phyloP scores from a whole-genome alignment of 2,329 filamentous ascomycete species.

The Talaromyces sp. region DNA sequence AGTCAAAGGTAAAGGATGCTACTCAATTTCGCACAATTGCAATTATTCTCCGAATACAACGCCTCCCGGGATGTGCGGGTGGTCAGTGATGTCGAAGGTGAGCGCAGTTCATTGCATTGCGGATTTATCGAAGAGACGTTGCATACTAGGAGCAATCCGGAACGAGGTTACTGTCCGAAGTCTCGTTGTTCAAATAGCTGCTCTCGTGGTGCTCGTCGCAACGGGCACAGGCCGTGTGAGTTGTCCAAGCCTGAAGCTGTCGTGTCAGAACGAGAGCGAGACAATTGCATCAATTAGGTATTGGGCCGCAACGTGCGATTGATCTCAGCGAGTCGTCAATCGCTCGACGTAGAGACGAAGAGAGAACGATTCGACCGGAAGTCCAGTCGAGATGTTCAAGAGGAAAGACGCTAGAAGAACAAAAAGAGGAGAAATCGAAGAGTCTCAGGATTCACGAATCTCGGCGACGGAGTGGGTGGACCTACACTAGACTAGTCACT shows the following conservation, averaged over 20 bases:
- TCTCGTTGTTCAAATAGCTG: neutral
- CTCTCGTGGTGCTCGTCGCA: neutral
- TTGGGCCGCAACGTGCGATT: neutral
- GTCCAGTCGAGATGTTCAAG: neutral
- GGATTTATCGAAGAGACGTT: neutral
- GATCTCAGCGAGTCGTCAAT: neutral
- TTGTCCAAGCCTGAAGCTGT: neutral
- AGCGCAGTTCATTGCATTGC: slow-evolving; percentile 9
- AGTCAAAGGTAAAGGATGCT: neutral
- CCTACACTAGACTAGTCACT: neutral
- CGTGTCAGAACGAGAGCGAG: slow-evolving; percentile 6
- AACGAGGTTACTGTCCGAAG: neutral
- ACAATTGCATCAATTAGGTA: neutral
- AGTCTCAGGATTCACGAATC: neutral
- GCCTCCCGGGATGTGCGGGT: neutral
- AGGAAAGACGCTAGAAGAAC: neutral
- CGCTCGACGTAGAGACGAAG: neutral
- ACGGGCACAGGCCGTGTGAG: neutral
- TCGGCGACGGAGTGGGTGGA: neutral
- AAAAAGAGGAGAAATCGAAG: neutral
- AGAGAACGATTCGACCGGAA: neutral
- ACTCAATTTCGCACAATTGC: neutral
- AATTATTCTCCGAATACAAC: neutral
- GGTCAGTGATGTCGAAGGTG: neutral
- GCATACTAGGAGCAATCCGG: neutral